Base-by-base conservation (phyloP, 2,329 filamentous ascomycete species). In the Fusarium proliferatum region DNA sequence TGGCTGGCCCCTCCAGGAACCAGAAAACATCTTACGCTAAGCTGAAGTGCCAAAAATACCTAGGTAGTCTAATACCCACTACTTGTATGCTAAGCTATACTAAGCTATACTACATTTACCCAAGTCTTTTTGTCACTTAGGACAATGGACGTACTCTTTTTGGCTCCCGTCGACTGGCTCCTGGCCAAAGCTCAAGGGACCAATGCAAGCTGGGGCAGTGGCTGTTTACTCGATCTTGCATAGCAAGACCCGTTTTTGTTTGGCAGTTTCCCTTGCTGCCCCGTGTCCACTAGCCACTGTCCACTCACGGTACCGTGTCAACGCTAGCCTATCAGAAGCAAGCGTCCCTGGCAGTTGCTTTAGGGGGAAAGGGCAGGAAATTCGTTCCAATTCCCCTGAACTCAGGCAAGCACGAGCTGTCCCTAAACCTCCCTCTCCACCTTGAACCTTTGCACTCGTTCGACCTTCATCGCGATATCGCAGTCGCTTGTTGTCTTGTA, bases 341-440 rank as follows among this genome's bases (percentile, higher is more conserved):
- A 64, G 71, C 64, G 67, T 73, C 72, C 76, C 76, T 72, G 69
- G 68, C 59, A 64, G 69, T 75, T 76, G 70, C 75, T 74, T 71
- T 71, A 76, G 72, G 75, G 71, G 72, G 49, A 49, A 77, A 79
- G 74, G 76, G 73, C 75, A 80, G 79, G 80, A 79, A 82, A 79
- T 78, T 78, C 79, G 77, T 79, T 79, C 30, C 55, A 58, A 58
- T 58, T 58, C 80, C 80, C 80, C 80, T 82, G 80, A 82, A 67
- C 52, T 67, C 52, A 67, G 79, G 78, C 73, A 75, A 80, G 78
- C 72, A 75, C 72, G 71, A 78, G 77, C 77, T 78, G 73, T 78
- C 76, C 67, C 75, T 66, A 69, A 64, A 69, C 67, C 65, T 69
- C 67, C 65, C 65, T 64, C 77, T 78, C 73, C 76, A 78, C 72